Conservation (phyloP, 768 basidiomycete species). For the Leucocoprinus sp. region DNA sequence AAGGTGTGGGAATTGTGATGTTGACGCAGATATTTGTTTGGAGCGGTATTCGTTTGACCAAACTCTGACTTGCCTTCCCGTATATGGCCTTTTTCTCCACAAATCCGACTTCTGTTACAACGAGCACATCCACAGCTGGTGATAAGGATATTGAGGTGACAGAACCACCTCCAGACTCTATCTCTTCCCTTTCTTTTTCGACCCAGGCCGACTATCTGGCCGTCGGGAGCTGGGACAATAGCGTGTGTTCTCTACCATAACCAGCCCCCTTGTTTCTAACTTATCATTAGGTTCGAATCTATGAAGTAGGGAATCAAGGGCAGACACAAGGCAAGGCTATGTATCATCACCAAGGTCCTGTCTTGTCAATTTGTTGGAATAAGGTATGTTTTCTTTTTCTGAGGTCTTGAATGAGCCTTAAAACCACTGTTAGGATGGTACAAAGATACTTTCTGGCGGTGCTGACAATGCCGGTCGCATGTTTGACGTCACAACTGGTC, state of each 20-base stretch:
- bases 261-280: slow-evolving; percentile 10
- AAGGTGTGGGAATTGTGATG: slow-evolving; percentile 2
- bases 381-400: slow-evolving; percentile 43
- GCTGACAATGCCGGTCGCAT: slow-evolving; percentile 94
- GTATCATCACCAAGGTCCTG: slow-evolving; percentile 87
- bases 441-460: slow-evolving; percentile 85
- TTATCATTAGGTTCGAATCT: slow-evolving; percentile 73
- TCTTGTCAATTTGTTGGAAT: slow-evolving; percentile 85
- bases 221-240: slow-evolving; percentile 92
- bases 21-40: background rate
- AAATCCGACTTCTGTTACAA: slow-evolving; percentile 20
- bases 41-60: slow-evolving; percentile 6
- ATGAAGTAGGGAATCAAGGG: slow-evolving; percentile 76
- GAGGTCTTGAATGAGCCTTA: slow-evolving; percentile 9
- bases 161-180: slow-evolving; percentile 80
- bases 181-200: slow-evolving; percentile 80
- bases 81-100: slow-evolving; percentile 36
- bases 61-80: background rate
- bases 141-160: slow-evolving; percentile 79
- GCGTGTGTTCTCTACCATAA: slow-evolving; percentile 40
- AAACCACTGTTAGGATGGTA: slow-evolving; percentile 58
- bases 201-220: slow-evolving; percentile 83
- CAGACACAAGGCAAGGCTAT: slow-evolving; percentile 85
- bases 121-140: slow-evolving; percentile 30
- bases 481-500: slow-evolving; percentile 84